Base-by-base conservation (phyloP, 2,329 filamentous ascomycete species). In the Epicoccum sorghinum region DNA sequence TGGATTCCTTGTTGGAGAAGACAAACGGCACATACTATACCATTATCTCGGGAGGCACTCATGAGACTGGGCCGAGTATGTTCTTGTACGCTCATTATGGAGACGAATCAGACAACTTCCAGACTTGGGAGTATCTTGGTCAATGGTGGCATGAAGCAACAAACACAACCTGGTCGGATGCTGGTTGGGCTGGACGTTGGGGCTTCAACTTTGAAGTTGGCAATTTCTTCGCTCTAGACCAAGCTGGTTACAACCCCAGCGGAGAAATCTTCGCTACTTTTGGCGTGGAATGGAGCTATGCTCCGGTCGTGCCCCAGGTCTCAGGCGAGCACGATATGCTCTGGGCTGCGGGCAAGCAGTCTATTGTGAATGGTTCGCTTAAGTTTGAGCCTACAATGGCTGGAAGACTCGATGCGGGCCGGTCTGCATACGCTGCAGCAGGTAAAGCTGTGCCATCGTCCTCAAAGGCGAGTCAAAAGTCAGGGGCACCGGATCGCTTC, bases 161-260 rank as follows among this genome's bases (percentile, higher is more conserved):
- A 12, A 66, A 67, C 37, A 49, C 60, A 4, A 67, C 62, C 1
- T 67, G 63, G 62, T 62, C 59, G 3, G 60, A 65, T 36, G 47
- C 39, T 18, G 57, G 54, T 1, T 67, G 64, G 61, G 60, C 61
- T 9, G 63, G 61, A 39, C 59, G 64, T n/a, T 67, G 63, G 63
- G 62, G 62, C 0, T 80, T 71, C 68, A 81, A 81, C 55, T 80
- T 79, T 37, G 79, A 81, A 59, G 76, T 79, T 9, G 68, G 57
- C 18, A 80, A 80, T 36, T 56, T 78, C 13, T 79, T 80, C 59
- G 63, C 69, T 12, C 60, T 81, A 3, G 72, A 77, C 13, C 65
- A 71, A 18, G 51, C 72, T 4, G 77, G 77, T 9, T 78, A 77
- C 45, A 77, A 73, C 44, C 54, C 69, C 4, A 63, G 73, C 3